Evolutionary conservation across 305 asterid genomes (phyloP).

Genomic region (Rubia peregrina): DNA sequence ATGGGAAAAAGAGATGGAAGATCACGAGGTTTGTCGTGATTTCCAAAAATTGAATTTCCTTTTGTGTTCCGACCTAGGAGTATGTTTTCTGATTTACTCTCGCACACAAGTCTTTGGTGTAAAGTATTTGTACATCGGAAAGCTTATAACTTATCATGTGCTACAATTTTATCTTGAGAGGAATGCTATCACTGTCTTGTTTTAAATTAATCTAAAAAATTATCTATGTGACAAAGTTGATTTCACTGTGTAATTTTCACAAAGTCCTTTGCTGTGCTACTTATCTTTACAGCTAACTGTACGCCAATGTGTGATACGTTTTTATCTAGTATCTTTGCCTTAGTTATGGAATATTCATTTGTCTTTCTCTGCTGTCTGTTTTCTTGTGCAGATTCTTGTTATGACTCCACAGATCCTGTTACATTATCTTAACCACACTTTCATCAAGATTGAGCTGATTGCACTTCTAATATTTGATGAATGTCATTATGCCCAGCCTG

Average conservation of each 20-base stretch:
- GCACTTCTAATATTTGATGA: slow-evolving; percentile 96
- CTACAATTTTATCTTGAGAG: neutral
- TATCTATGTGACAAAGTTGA: too few relatives aligned
- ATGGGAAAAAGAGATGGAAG: slow-evolving; percentile 82
- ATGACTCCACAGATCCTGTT: slow-evolving; percentile 90
- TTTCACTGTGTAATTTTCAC: too few relatives aligned
- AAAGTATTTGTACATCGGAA: neutral
- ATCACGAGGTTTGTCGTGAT: slow-evolving; percentile 62
- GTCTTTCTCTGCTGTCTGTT: neutral
- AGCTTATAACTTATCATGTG: neutral
- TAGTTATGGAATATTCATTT: neutral
- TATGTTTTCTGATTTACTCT: slow-evolving; percentile 4
- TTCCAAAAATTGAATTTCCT: slow-evolving; percentile 7
- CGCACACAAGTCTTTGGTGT: neutral
- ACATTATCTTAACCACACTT: slow-evolving; percentile 76
- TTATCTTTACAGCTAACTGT: too few relatives aligned
- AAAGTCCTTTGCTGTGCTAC: too few relatives aligned
- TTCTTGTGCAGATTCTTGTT: slow-evolving; percentile 69
- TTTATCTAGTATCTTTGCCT: neutral
- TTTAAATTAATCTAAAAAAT: neutral
- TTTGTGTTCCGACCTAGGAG: neutral
- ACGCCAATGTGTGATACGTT: neutral
- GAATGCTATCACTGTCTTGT: neutral
- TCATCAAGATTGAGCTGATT: slow-evolving; percentile 65
- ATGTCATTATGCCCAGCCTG: slow-evolving; percentile 94